Evolutionary conservation across 768 basidiomycete genomes (phyloP), one percentile per base, ranked within the genome.

Genomic region (Coprinopsis marcescibilis): DNA sequence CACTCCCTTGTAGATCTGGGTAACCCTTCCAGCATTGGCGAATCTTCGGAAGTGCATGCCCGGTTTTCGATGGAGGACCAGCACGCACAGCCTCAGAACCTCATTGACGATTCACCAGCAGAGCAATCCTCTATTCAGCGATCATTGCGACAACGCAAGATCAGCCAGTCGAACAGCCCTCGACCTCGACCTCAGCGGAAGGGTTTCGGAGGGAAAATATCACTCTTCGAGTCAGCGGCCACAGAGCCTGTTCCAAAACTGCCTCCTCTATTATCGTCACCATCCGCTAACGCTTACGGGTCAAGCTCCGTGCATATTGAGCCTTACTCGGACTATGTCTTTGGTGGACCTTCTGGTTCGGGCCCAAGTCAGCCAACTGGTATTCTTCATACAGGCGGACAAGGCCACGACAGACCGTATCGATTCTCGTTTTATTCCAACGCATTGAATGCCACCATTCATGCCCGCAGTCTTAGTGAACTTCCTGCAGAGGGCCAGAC

Each of bases 341-440:
- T 54, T 17, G 60, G 57, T 35, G 52, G 53, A 20, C 56, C 60
- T 1, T 40, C 41, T 14, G 46, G 54, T 7, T 44, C 59, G 30
- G 54, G 52, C 13, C 52, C 57, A 29, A 40, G 53, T 17, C 65
- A 52, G n/a, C n/a, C n/a, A n/a, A 41, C 40, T 5, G 69, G 68
- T 5, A 69, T 75, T 41, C 63, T 73, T 19, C 66, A 72, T 42
- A 70, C 73, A 3, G 15, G 25, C 4, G 48, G 48, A 3, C 43
- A 49, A 23, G 80, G 76, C 0, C 85, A 92, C 53, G 91, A 93
- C 57, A 74, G 92, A 57, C 95, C 94, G 7, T 98, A 97, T 60
- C 80, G 96, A 36, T 99, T 98, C 68, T 97, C 96, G 0, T 99
- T 98, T 69, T 99, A 98, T 67, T 97, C 91, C 14, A 98, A 96